Evolutionary conservation across 495 filamentous ascomycete genomes (phyloP), one percentile per base, ranked within the genome.

Genomic region (Xylaria venustula): DNA sequence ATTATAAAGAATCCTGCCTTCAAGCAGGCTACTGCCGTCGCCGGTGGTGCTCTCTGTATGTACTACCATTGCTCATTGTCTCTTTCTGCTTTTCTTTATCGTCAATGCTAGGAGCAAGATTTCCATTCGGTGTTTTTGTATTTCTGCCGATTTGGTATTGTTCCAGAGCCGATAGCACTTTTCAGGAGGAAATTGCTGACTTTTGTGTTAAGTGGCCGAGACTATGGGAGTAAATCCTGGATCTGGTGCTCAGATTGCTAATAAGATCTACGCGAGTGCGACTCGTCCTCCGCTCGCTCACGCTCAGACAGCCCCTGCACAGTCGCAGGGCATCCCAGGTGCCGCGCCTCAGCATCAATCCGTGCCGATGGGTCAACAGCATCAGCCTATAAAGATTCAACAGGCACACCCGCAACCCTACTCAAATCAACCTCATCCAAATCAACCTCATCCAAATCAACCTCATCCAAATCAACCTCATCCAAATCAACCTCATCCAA

Each of bases 1-100:
- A 56, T 61, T 7, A 63, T 53, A 62, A 54, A 69, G n/a, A 71
- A 60, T 51, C 66, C 69, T 9, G 58, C 64, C 4, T 14, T 71
- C 22, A 71, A 71, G 26, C 69, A 71, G 25, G 60, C 64, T 0
- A 59, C 66, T 7, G 66, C 37, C 28, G 64, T 45, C 9, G 22
- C 67, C 32, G 52, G 62, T 1, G 69, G 69, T 7, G 69, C 66
- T n/a, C 40, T 69, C 15, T 37, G 58, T 61, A 54, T 41, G 58
- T 54, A 32, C 8, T 34, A 30, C 23, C 15, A 51, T 8, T 20
- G 7, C 47, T 23, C n/a, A 15, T 26, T 47, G 6, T 15, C 12
- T 50, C 25, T 9, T 50, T 2, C 22, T 50, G 19, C 15, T 3
- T 19, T 55, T 14, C 11, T 19, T 7, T n/a, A 23, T 12, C 0